phyloP scores from a whole-genome alignment of 2,329 filamentous ascomycete genomes.

The Neocatenulostroma microsporum region DNA sequence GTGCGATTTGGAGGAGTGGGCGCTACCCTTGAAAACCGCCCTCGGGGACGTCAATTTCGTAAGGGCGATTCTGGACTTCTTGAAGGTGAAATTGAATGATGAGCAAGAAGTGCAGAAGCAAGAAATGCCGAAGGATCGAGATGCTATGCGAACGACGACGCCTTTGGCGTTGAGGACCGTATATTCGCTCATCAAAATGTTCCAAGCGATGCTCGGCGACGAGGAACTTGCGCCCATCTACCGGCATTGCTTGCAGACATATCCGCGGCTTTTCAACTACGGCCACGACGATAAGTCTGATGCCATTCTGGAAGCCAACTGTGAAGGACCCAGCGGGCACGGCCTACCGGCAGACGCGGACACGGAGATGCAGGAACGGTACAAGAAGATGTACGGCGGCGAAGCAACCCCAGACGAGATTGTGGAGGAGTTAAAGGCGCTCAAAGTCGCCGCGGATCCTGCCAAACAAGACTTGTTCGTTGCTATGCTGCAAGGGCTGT shows the following conservation, averaged over 20 bases:
- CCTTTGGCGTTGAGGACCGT: conserved; percentile 81
- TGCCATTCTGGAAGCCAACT: conserved; percentile 81
- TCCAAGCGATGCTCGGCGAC: conserved; percentile 53
- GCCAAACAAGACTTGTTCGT: conserved; percentile 91
- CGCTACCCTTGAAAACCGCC: conserved; percentile 53
- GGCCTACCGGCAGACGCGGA: conserved; percentile 70
- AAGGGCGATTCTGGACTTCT: conserved; percentile 65
- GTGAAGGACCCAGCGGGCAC: conserved; percentile 50
- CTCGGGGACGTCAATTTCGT: conserved; percentile 51
- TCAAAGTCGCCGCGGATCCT: conserved; percentile 79
- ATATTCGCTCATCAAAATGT: conserved; percentile 66
- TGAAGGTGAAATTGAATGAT: conserved; percentile 74
- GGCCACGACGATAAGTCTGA: conserved; percentile 70
- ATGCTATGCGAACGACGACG: conserved; percentile 61
- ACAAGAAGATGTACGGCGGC: conserved; percentile 95
- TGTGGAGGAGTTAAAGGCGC: conserved; percentile 72
- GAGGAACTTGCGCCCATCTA: conserved; percentile 74
- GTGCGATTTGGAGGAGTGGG: conserved; percentile 77
- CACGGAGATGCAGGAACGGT: conserved; percentile 91
- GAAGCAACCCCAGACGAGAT: conserved; percentile 81
- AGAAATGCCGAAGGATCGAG: too few relatives aligned
- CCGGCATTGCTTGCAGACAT: conserved; percentile 80
- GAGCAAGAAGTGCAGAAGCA: conserved; percentile 69
- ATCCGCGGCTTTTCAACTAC: conserved; percentile 93
- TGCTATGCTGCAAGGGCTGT: conserved; percentile 96